A percentile compares a stretch with the other conserved stretches of the same genome.
Conservation (phyloP, 768 basidiomycete species). For the Neoboletus subvelutipes region DNA sequence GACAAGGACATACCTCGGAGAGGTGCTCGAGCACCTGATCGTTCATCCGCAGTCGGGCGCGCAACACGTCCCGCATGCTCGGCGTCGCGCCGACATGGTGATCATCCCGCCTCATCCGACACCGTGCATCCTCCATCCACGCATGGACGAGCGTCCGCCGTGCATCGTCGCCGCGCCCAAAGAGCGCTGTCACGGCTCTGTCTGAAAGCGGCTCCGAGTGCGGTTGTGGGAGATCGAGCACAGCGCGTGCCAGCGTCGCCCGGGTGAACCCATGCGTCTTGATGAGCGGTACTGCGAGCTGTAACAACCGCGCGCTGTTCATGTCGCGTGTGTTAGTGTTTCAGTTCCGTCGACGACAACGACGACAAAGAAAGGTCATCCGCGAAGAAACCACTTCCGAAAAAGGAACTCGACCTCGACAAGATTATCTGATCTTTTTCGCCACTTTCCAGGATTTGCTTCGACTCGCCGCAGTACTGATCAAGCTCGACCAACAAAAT, state of each 20-base stretch:
- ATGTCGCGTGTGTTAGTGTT: not conserved
- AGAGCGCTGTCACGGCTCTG: conserved; percentile 66
- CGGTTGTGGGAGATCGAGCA: conserved; percentile 47
- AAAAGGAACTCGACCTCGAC: not conserved
- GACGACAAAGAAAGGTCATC: conserved; percentile 5
- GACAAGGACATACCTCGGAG: conserved; percentile 54
- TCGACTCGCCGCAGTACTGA: no score
- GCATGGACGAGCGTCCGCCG: conserved; percentile 62
- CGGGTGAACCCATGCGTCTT: conserved; percentile 72
- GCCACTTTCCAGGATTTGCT: no score
- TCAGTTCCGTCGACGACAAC: not conserved
- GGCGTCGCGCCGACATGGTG: not conserved
- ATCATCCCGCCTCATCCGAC: conserved; percentile 42
- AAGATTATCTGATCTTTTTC: not conserved
- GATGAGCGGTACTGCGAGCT: conserved; percentile 64
- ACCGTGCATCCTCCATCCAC: conserved; percentile 69
- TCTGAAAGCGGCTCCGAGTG: conserved; percentile 67
- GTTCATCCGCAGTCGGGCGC: conserved; percentile 60
- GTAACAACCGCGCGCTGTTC: conserved; percentile 42
- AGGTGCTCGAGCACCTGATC: conserved; percentile 63
- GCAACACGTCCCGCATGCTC: conserved; percentile 52
- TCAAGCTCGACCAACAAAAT: no score
- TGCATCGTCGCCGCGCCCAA: conserved; percentile 68
- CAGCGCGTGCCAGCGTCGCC: conserved; percentile 63
- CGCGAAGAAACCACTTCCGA: not conserved